These are phyloP conservation scores for Mortierella sp. DNA, from an alignment of 371 early-diverging fungal genomes.

Conservation along the genomic window DNA sequence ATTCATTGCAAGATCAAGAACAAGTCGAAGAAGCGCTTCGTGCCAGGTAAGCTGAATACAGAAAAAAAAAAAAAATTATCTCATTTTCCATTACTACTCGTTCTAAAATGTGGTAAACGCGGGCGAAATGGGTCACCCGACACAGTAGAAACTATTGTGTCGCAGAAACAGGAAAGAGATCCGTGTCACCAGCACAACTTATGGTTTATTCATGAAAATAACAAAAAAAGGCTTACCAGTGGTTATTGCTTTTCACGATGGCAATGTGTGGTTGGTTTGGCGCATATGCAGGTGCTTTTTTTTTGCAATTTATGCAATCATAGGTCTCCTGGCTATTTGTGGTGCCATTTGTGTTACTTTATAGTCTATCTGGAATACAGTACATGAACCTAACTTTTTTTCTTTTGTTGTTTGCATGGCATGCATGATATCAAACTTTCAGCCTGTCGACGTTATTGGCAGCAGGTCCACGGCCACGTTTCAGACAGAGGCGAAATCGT, in stretches of 20 bases:
- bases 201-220: slow-evolving; percentile 5
- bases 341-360: slow-evolving; percentile 11
- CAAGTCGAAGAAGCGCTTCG: slow-evolving; percentile 58
- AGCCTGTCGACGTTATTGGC: slow-evolving; percentile 55
- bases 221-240: neutral
- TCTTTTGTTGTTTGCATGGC: slow-evolving; percentile 11
- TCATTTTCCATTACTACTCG: neutral
- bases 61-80: neutral
- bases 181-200: slow-evolving; percentile 11
- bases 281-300: neutral
- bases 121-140: slow-evolving; percentile 22
- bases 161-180: slow-evolving; percentile 2
- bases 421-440: slow-evolving; percentile 3
- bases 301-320: neutral
- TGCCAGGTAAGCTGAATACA: slow-evolving; percentile 37
- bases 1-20: slow-evolving; percentile 53
- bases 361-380: slow-evolving; percentile 4
- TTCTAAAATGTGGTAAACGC: neutral
- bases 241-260: neutral
- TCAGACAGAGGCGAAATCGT: slow-evolving; percentile 40
- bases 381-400: neutral
- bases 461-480: slow-evolving; percentile 44
- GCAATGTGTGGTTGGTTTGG: slow-evolving; percentile 7
- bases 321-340: slow-evolving; percentile 8
- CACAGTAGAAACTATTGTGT: neutral